These are phyloP conservation scores for Hanseniaspora pseudoguilliermondii DNA, from an alignment of 805 yeast genomes.

Conservation along the genomic window DNA sequence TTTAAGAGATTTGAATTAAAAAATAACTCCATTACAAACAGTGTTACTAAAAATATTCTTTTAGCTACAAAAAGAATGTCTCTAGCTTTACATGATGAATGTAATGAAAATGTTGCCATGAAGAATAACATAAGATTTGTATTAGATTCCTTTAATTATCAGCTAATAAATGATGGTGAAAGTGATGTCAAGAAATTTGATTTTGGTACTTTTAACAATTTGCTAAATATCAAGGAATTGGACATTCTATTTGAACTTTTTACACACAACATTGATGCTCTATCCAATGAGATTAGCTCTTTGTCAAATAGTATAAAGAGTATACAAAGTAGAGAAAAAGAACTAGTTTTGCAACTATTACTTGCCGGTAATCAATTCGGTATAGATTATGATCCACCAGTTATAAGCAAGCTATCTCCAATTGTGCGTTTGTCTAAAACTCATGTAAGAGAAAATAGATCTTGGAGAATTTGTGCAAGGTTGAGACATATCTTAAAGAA, in stretches of 20 bases:
- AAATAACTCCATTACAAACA: neutral
- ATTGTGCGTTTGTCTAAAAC: slow-evolving; percentile 56
- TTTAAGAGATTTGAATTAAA: slow-evolving; percentile 1
- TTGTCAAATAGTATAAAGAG: neutral
- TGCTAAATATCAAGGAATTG: slow-evolving; percentile 1
- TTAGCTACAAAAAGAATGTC: neutral
- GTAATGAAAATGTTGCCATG: neutral
- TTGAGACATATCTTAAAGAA: slow-evolving; percentile 57
- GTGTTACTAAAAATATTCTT: neutral
- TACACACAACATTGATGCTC: slow-evolving; percentile 13
- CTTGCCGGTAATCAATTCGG: slow-evolving; percentile 37
- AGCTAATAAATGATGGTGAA: neutral
- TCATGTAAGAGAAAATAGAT: slow-evolving; percentile 67
- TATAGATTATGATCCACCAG: slow-evolving; percentile 75
- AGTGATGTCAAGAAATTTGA: slow-evolving; percentile 25
- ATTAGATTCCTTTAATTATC: slow-evolving; percentile 6
- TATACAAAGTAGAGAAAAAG: slow-evolving; percentile 20
- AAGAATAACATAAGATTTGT: slow-evolving; percentile 1
- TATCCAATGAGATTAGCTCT: neutral
- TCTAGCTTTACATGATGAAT: neutral
- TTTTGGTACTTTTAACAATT: slow-evolving; percentile 38
- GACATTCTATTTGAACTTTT: slow-evolving; percentile 13
- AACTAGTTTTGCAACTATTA: slow-evolving; percentile 33
- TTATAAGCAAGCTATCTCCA: slow-evolving; percentile 78
- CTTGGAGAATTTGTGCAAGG: slow-evolving; percentile 79